phyloP scores from a whole-genome alignment of 768 basidiomycete genomes.

The Sarcodon sp. region DNA sequence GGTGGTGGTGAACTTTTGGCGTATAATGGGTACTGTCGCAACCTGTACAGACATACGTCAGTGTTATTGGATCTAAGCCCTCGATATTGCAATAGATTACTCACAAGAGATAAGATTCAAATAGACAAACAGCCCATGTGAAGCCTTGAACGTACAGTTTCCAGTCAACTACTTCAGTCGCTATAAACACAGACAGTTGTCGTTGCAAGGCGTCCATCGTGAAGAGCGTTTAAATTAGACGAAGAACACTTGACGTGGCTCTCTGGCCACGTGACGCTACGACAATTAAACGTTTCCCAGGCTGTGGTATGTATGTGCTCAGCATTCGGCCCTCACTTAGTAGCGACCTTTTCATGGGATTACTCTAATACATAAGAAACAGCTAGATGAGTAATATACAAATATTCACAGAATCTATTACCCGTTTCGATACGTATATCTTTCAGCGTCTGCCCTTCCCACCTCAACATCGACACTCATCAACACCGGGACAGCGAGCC shows the following conservation, averaged over 20 bases:
- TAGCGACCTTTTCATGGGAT: too few species aligned
- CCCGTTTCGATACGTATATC: constrained; percentile 13
- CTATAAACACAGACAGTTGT: constrained; percentile 51
- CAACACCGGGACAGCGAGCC: constrained; percentile 70
- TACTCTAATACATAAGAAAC: too few species aligned
- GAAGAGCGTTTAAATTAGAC: neutral
- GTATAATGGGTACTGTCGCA: constrained; percentile 81
- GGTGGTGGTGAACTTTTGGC: constrained; percentile 61
- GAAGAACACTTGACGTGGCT: too few species aligned
- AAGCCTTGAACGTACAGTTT: constrained; percentile 68
- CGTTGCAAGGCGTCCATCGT: constrained; percentile 37
- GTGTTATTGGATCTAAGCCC: neutral
- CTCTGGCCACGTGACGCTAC: too few species aligned
- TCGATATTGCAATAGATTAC: constrained; percentile 16
- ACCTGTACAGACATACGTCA: constrained; percentile 15
- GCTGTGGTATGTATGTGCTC: too few species aligned
- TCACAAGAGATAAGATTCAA: constrained; percentile 81
- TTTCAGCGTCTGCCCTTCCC: constrained; percentile 41
- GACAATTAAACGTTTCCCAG: too few species aligned
- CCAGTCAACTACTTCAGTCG: constrained; percentile 67
- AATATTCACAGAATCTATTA: neutral
- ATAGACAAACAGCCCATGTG: constrained; percentile 68
- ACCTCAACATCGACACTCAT: constrained; percentile 51
- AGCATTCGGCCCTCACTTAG: too few species aligned
- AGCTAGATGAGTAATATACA: neutral